Evolutionary conservation across 1,284 basidiomycete species (phyloP).

Genomic region (Coniophora puteana): DNA sequence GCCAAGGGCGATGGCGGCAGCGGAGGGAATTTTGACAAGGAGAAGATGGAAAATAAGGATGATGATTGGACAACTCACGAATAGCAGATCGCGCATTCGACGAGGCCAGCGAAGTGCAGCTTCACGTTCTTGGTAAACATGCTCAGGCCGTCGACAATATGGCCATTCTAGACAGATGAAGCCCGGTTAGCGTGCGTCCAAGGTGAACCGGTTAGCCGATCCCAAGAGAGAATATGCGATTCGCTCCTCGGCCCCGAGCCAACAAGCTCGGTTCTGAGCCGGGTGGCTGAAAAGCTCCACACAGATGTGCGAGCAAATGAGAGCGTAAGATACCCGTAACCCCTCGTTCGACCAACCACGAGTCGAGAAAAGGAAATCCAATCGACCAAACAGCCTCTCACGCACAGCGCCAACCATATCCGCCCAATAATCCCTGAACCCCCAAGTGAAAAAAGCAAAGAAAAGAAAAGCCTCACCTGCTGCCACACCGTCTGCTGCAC

Average conservation of each 20-base stretch:
- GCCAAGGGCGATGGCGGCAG: not conserved
- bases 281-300: too few species aligned
- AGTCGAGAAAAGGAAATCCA: not conserved
- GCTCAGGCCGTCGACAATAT: conserved; percentile 87
- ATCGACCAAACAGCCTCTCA: not conserved
- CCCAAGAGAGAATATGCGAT: too few species aligned
- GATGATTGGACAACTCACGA: too few species aligned
- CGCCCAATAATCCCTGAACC: too few species aligned
- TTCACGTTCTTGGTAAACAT: conserved; percentile 95
- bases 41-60: conserved; percentile 14
- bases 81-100: conserved; percentile 93
- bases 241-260: too few species aligned
- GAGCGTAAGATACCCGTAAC: too few species aligned
- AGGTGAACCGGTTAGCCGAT: too few species aligned
- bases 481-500: conserved; percentile 91
- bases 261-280: too few species aligned
- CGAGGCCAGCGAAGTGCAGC: conserved; percentile 90
- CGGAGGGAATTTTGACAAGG: not conserved
- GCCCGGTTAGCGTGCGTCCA: not conserved
- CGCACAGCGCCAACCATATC: too few species aligned
- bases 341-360: too few species aligned
- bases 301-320: too few species aligned
- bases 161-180: conserved; percentile 69
- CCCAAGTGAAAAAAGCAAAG: conserved; percentile 5
- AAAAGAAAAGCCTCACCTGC: conserved; percentile 50